Conservation (phyloP, 495 filamentous ascomycete species). For the Penicillium pulvis region DNA sequence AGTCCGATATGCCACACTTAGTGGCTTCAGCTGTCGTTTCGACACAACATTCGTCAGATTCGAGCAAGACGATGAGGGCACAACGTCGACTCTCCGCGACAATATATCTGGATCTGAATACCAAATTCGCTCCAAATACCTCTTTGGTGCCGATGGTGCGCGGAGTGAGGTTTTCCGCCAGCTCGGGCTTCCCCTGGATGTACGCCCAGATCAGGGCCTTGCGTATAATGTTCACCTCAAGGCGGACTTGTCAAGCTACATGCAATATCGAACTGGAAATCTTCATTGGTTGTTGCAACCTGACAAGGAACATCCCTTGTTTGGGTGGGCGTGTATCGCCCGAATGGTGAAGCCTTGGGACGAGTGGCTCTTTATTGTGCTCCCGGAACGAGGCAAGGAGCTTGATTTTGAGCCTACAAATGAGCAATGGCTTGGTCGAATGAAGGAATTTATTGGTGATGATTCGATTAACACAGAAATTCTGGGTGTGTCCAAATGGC, state of each 20-base stretch:
- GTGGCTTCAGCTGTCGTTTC: constrained; percentile 47
- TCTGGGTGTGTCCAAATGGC: constrained; percentile 50
- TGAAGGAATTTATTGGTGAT: constrained; percentile 55
- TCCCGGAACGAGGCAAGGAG: constrained; percentile 40
- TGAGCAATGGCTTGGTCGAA: constrained; percentile 45
- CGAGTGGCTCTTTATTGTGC: constrained; percentile 59
- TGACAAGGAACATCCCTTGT: constrained; percentile 42
- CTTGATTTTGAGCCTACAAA: constrained; percentile 31
- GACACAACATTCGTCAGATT: constrained; percentile 42
- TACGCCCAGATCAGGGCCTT: constrained; percentile 54
- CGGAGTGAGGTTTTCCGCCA: constrained; percentile 53
- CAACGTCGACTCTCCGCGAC: constrained; percentile 44
- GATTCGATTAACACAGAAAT: constrained; percentile 41
- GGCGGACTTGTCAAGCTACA: constrained; percentile 53
- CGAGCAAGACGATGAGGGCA: constrained; percentile 25
- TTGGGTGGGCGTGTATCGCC: constrained; percentile 43
- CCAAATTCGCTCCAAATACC: constrained; percentile 50
- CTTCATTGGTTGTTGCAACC: constrained; percentile 59
- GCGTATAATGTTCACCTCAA: constrained; percentile 56
- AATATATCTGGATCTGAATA: constrained; percentile 40
- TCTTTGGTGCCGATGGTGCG: constrained; percentile 62
- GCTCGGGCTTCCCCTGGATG: constrained; percentile 48
- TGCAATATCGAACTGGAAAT: constrained; percentile 53
- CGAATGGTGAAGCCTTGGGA: constrained; percentile 60
- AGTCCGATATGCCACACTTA: constrained; percentile 41